Evolutionary conservation across 768 basidiomycete species (phyloP), one percentile per base, ranked within the genome.

Genomic region (Clitopilus passeckerianus): DNA sequence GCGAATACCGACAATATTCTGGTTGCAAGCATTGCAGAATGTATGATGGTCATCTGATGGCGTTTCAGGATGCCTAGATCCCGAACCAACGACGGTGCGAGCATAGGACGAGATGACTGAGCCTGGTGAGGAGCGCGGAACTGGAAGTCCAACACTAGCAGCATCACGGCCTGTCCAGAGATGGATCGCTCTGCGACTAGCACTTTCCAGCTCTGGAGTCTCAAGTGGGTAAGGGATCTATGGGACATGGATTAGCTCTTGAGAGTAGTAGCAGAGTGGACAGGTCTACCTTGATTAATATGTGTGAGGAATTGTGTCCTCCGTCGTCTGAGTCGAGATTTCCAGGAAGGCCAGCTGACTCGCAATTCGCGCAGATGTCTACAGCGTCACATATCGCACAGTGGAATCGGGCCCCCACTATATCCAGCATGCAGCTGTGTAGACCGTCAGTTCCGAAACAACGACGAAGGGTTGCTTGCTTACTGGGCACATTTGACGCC

Each of bases 321-420:
- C 85, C 88, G 41, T 91, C 89, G 0, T 82, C 77, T 0, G 89
- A 86, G 60, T 92, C 87, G 9, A 93, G 72, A 60, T 91, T 92
- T 6, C 91, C 91, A 1, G 92, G 91, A 34, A 94, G 77, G 27
- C 92, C 92, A 24, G 88, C 91, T 10, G 89, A 87, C 70, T 94
- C 92, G 68, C 92, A 94, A 63, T 92, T 91, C 16, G 88, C 82
- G 64, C 93, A 94, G 34, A 94, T 93, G 65, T 94, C 91, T 41
- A 93, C 81, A 7, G 86, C 83, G 41, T 89, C 84, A 68, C 95
- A 98, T 20, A 92, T 86, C 9, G 91, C 91, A 66, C 95, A 98
- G 66, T 94, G 95, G 72, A 94, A 97, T 4, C 92, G 83, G 15
- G 94, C 92, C 16, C 95, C 95, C 23, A 95, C 82, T 62, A 98